A percentile compares a stretch with the other conserved stretches of the same genome.
phyloP scores from a whole-genome alignment of 805 yeast species.

The Pichia cabralensis region DNA sequence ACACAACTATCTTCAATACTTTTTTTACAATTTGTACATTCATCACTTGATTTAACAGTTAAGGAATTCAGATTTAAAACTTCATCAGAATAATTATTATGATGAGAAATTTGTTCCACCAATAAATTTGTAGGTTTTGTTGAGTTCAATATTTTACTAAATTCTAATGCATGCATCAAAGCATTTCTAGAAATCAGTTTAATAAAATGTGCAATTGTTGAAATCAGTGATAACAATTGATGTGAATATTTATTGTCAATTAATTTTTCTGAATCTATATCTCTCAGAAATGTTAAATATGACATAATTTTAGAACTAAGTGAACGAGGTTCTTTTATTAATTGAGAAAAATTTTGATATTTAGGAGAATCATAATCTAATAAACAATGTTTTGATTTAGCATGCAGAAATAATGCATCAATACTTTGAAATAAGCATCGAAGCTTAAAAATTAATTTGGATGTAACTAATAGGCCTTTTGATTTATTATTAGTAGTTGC shows the following conservation, averaged over 20 bases:
- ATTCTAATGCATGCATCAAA: constrained; percentile 62
- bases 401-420: constrained; percentile 34
- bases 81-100: constrained; percentile 30
- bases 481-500: constrained; percentile 66
- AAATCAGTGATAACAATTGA: constrained; percentile 67
- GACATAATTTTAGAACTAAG: constrained; percentile 85
- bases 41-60: constrained; percentile 58
- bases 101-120: constrained; percentile 41
- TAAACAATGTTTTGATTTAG: constrained; percentile 4
- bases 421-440: constrained; percentile 71
- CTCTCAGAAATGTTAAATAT: constrained; percentile 74
- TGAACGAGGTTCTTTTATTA: constrained; percentile 65
- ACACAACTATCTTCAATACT: constrained; percentile 82
- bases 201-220: constrained; percentile 87
- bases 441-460: constrained; percentile 59
- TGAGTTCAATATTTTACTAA: constrained; percentile 47
- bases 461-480: constrained; percentile 61
- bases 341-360: constrained; percentile 25
- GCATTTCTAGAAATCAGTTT: constrained; percentile 79
- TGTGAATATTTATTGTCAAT: constrained; percentile 39
- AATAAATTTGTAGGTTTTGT: constrained; percentile 56
- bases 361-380: constrained; percentile 12
- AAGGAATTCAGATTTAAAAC: constrained; percentile 25
- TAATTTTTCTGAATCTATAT: constrained; percentile 30
- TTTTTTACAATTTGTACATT: constrained; percentile 59